Conservation (phyloP, 345 rosid genomes). For the Clarkia xantiana region DNA sequence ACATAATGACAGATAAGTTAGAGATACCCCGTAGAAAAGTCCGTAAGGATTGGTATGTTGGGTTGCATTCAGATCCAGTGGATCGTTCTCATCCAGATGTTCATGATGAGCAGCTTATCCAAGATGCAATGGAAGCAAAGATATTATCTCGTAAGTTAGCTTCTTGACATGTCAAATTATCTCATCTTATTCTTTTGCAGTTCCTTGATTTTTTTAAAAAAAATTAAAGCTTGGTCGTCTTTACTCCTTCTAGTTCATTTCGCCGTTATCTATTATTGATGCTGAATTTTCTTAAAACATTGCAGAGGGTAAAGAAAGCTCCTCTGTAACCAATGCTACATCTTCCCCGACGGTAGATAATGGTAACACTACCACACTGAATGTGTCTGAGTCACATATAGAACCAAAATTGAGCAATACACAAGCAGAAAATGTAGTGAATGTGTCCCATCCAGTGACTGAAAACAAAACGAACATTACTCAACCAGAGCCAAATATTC, state of each 20-base stretch:
- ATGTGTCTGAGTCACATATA: conserved; percentile 21
- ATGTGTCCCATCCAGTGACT: conserved; percentile 25
- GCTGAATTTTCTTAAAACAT: conserved; percentile 12
- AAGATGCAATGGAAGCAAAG: conserved; percentile 45
- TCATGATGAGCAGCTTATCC: conserved; percentile 47
- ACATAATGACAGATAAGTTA: conserved; percentile 86
- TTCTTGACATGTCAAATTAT: not conserved
- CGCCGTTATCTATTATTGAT: conserved; percentile 9
- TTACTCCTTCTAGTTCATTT: not conserved
- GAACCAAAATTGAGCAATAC: conserved; percentile 24
- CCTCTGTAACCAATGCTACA: conserved; percentile 29
- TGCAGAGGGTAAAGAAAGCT: conserved; percentile 38
- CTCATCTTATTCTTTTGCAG: not conserved
- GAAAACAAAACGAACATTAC: conserved; percentile 23
- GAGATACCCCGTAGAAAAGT: conserved; percentile 83
- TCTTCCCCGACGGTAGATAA: conserved; percentile 16
- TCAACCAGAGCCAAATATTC: conserved; percentile 23
- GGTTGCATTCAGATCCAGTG: conserved; percentile 72
- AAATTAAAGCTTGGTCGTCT: not conserved
- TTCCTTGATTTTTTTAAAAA: conserved; percentile 2
- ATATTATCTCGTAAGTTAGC: conserved; percentile 41
- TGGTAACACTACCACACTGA: conserved; percentile 13
- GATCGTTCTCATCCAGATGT: conserved; percentile 96
- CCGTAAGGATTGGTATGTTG: conserved; percentile 82
- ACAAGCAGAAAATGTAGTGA: conserved; percentile 13